Percentiles rank a stretch among this genome's conserved stretches.
These are phyloP conservation scores for Cladobotryum mycophilum DNA, from an alignment of 2,329 filamentous ascomycete genomes.

Conservation along the genomic window DNA sequence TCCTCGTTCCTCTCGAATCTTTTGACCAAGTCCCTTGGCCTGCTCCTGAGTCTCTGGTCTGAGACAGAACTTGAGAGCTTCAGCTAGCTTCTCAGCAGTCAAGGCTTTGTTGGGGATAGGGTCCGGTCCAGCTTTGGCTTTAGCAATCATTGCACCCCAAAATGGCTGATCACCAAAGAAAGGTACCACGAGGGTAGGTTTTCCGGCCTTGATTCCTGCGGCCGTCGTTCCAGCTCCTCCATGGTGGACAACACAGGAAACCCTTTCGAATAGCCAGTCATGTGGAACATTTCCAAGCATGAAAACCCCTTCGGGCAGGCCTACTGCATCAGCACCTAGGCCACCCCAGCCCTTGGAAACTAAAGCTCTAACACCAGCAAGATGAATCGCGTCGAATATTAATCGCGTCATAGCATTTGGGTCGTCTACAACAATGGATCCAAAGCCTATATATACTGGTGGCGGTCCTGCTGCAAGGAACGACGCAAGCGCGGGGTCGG, in stretches of 20 bases:
- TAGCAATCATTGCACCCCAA: constrained; percentile 71
- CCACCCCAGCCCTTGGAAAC: constrained; percentile 89
- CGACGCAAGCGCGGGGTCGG: constrained; percentile 55
- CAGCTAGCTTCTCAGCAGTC: constrained; percentile 58
- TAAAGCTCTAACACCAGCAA: constrained; percentile 66
- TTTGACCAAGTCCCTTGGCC: constrained; percentile 52
- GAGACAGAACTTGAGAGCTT: constrained; percentile 56
- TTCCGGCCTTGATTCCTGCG: constrained; percentile 73
- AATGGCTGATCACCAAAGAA: constrained; percentile 86
- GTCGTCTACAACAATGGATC: constrained; percentile 75
- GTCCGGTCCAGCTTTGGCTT: constrained; percentile 63
- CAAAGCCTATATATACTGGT: constrained; percentile 78
- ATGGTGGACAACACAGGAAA: constrained; percentile 79
- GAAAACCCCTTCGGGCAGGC: constrained; percentile 68
- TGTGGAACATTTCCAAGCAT: constrained; percentile 83
- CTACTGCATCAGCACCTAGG: constrained; percentile 63
- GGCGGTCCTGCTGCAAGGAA: constrained; percentile 65
- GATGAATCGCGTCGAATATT: constrained; percentile 64
- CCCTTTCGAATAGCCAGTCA: constrained; percentile 80
- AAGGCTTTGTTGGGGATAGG: constrained; percentile 65
- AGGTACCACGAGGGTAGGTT: constrained; percentile 75
- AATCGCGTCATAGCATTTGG: constrained; percentile 63
- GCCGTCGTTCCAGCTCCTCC: constrained; percentile 85
- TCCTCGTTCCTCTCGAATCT: constrained; percentile 61
- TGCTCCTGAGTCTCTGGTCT: constrained; percentile 53